phyloP scores from a whole-genome alignment of 257 asterid genomes.

The Nicotiana benthamiana region DNA sequence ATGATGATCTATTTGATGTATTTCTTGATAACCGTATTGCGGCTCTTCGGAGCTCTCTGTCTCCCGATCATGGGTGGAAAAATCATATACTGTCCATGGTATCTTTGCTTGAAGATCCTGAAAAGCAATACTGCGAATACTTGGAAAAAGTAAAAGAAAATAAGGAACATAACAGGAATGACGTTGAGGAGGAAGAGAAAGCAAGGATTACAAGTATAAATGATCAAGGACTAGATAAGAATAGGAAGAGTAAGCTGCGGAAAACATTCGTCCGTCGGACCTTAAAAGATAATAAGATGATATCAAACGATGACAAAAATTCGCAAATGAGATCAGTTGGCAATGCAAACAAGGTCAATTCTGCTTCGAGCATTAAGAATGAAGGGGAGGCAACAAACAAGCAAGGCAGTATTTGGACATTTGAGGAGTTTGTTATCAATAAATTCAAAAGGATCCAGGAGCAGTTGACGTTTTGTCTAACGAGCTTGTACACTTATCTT shows the following conservation, averaged over 20 bases:
- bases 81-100: slow-evolving; percentile 19
- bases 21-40: slow-evolving; percentile 33
- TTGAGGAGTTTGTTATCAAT: slow-evolving; percentile 30
- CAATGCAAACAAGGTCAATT: background rate
- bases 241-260: background rate
- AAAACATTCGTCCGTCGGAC: slow-evolving; percentile 16
- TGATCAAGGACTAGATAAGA: background rate
- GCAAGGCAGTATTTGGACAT: slow-evolving; percentile 12
- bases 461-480: slow-evolving; percentile 12
- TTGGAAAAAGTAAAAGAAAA: background rate
- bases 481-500: slow-evolving; percentile 33
- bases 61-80: slow-evolving; percentile 33
- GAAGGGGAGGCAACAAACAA: background rate
- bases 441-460: background rate
- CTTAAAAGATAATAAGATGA: slow-evolving; percentile 11
- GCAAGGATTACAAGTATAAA: background rate
- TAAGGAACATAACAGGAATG: background rate
- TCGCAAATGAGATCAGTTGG: background rate
- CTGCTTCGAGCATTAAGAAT: background rate
- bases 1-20: slow-evolving; percentile 28
- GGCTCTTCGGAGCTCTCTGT: slow-evolving; percentile 17
- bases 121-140: slow-evolving; percentile 16
- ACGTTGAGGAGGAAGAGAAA: background rate
- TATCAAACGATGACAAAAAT: background rate
- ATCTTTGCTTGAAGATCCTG: slow-evolving; percentile 31